Evolutionary conservation across 306 rosid species (phyloP).

Genomic region (Betula pendula): DNA sequence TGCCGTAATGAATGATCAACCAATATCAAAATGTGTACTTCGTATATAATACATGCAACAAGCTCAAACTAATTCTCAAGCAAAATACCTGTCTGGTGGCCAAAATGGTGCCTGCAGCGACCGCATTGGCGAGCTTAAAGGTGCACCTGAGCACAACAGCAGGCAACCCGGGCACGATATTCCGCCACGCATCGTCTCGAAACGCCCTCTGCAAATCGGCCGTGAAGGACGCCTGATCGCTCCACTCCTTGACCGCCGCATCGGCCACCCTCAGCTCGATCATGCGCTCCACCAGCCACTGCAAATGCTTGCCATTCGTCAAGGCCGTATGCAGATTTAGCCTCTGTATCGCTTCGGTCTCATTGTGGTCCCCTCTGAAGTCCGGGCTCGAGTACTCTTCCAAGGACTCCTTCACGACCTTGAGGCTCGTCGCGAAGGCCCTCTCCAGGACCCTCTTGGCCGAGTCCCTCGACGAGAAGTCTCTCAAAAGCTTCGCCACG

Average conservation of each 20-base stretch:
- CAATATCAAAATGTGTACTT: not conserved
- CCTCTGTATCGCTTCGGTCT: constrained; percentile 90
- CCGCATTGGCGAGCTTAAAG: constrained; percentile 70
- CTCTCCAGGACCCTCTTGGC: constrained; percentile 79
- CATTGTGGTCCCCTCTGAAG: constrained; percentile 75
- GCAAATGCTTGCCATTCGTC: constrained; percentile 67
- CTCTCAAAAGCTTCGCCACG: constrained; percentile 77
- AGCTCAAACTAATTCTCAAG: too few relatives aligned
- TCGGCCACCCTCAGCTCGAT: constrained; percentile 88
- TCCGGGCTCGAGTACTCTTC: constrained; percentile 91
- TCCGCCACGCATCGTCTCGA: constrained; percentile 80
- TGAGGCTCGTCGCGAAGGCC: constrained; percentile 61
- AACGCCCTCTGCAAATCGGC: constrained; percentile 82
- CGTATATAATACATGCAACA: too few relatives aligned
- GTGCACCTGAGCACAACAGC: constrained; percentile 81
- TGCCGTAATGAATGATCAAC: not conserved
- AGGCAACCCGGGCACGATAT: constrained; percentile 87
- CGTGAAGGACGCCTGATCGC: constrained; percentile 69
- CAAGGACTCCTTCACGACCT: constrained; percentile 74
- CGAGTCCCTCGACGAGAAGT: constrained; percentile 66
- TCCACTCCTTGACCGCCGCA: constrained; percentile 76
- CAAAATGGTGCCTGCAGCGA: constrained; percentile 68
- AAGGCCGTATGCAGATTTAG: constrained; percentile 81
- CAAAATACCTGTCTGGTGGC: constrained; percentile 65
- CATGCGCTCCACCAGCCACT: constrained; percentile 94